Evolutionary conservation across 306 rosid genomes (phyloP).

Genomic region (Luffa aegyptiaca): DNA sequence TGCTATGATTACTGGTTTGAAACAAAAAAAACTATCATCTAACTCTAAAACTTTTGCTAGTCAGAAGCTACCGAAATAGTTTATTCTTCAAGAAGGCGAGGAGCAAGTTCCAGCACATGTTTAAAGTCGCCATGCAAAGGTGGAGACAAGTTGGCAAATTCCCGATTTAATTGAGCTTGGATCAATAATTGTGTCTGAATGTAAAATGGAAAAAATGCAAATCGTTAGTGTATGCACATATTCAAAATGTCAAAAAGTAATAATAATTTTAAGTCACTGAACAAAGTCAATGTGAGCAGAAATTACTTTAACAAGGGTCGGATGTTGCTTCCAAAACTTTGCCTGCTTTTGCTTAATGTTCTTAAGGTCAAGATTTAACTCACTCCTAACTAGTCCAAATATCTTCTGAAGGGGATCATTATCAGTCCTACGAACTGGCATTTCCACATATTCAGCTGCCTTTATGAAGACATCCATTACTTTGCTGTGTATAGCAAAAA

Average conservation of each 20-base stretch:
- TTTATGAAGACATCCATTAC: conserved; percentile 96
- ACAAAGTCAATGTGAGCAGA: conserved; percentile 2
- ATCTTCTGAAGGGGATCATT: conserved; percentile 93
- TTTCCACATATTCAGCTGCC: conserved; percentile 91
- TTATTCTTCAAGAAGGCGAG: conserved; percentile 90
- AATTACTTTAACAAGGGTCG: conserved; percentile 85
- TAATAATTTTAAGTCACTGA: not conserved
- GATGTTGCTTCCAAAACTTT: conserved; percentile 99
- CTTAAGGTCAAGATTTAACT: conserved; percentile 94
- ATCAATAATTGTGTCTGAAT: conserved; percentile 89
- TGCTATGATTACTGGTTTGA: not conserved
- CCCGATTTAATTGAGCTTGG: conserved; percentile 90
- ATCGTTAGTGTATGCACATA: conserved; percentile 10
- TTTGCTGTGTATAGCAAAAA: conserved; percentile 48
- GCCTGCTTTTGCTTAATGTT: conserved; percentile 98
- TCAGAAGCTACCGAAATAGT: not conserved
- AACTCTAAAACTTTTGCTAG: not conserved
- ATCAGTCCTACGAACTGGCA: conserved; percentile 95
- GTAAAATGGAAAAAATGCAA: conserved; percentile 21
- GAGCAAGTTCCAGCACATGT: conserved; percentile 79
- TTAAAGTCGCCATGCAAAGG: conserved; percentile 72
- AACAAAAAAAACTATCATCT: not conserved
- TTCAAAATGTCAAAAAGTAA: conserved; percentile 8
- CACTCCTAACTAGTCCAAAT: conserved; percentile 91
- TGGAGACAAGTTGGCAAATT: conserved; percentile 57